Percentiles rank a stretch among this genome's conserved stretches.
Conservation (phyloP, 208 protist genomes). For the Tritrichomonas musculus region DNA sequence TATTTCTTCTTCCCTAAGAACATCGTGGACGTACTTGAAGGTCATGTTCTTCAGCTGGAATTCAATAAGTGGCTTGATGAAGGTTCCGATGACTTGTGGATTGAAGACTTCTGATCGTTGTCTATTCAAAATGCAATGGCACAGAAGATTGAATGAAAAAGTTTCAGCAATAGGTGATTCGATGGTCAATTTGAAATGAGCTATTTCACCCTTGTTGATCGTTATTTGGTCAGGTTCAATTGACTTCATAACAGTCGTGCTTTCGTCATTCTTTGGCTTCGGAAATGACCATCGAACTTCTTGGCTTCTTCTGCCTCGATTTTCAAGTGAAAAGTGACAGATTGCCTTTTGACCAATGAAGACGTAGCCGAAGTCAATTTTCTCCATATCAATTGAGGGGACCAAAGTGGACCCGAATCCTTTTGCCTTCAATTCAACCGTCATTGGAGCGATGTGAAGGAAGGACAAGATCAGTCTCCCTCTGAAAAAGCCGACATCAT, state of each 20-base stretch:
- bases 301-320: background rate
- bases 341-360: background rate
- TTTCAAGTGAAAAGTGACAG: background rate
- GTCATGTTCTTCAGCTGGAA: background rate
- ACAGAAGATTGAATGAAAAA: background rate
- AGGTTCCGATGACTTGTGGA: background rate
- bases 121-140: background rate
- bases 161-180: background rate
- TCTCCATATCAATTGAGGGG: background rate
- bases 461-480: background rate
- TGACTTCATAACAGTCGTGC: background rate
- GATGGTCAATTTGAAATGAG: background rate
- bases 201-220: background rate
- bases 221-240: background rate
- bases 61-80: background rate
- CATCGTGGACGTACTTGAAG: background rate
- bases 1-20: background rate
- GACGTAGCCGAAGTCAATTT: slow-evolving; percentile 17
- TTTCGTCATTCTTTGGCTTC: background rate
- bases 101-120: background rate
- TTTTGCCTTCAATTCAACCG: background rate
- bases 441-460: background rate
- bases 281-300: background rate
- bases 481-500: background rate
- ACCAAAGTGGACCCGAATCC: background rate